These are phyloP conservation scores for Rhododendron molle DNA, from an alignment of 148 eudicot genomes.

Conservation along the genomic window DNA sequence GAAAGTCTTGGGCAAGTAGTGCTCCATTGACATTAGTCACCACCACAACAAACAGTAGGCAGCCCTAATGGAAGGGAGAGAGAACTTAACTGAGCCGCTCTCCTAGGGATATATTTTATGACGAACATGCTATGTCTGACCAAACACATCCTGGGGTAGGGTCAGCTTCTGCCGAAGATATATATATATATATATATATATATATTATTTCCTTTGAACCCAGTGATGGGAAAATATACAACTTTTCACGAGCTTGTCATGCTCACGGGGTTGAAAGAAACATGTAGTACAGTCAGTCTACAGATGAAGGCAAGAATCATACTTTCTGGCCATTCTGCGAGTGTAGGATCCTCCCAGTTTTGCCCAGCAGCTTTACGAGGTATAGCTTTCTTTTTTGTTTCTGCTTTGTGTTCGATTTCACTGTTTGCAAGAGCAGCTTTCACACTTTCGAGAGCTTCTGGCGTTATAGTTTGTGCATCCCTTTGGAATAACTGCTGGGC, in stretches of 20 bases:
- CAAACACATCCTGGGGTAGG: background rate
- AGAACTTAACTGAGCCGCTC: background rate
- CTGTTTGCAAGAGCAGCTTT: slow-evolving; percentile 96
- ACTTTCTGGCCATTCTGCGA: slow-evolving; percentile 99
- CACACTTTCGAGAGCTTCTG: slow-evolving; percentile 90
- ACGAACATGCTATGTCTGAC: background rate
- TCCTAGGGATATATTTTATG: background rate
- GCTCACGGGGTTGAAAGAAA: background rate
- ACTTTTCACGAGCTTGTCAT: background rate
- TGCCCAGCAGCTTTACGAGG: slow-evolving; percentile 98
- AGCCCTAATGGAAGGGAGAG: background rate
- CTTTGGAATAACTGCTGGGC: slow-evolving; percentile 93
- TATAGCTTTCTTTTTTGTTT: slow-evolving; percentile 79
- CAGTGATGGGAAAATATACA: background rate
- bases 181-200: no score
- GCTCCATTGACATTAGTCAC: background rate
- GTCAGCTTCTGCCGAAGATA: background rate
- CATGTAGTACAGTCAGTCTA: no score
- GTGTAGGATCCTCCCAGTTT: slow-evolving; percentile 94
- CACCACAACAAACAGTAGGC: background rate
- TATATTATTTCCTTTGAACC: background rate
- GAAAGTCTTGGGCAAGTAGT: background rate
- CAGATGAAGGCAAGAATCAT: slow-evolving; percentile 9
- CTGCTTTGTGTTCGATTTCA: slow-evolving; percentile 91
- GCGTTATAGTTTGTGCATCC: slow-evolving; percentile 88